Evolutionary conservation across 768 basidiomycete genomes (phyloP), one percentile per base, ranked within the genome.

Genomic region (Pisolithus albus): DNA sequence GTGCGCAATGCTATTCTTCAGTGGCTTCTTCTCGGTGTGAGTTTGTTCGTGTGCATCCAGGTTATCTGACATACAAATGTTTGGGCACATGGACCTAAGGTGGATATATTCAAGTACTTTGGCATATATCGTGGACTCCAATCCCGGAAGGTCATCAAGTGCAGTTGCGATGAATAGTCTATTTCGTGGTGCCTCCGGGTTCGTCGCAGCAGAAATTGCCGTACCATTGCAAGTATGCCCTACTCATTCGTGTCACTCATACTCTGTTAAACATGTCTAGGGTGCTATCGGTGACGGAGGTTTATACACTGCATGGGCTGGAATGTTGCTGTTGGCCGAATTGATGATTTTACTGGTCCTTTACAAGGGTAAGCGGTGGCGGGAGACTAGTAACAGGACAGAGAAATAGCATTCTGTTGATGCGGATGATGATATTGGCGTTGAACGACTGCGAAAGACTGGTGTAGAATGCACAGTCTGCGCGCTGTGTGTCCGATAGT

Each of bases 61-160:
- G n/a, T 24, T 23, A n/a, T 30, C 18, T 19, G 34, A 4, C 30
- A 57, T n/a, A 51, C 13, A 7, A 6, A 28, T 28, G 9, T 5
- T n/a, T 38, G 9, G 30, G 30, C 9, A 11, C 9, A 34, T 13
- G 11, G 34, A 34, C 4, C 5, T 34, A 3, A 81, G 78, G 61
- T 74, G 74, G 66, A 80, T 83, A 47, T 87, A 88, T 62, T 70
- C 83, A 0, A 82, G 80, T 41, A 83, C 86, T 0, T 70, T 96
- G 32, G 84, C 92, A 0, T 94, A 92, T 61, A 79, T 94, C 32
- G 90, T 93, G 3, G 92, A 96, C 61, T 82, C 90, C 8, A 96
- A 94, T 59, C 73, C 75, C 2, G 92, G 92, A 7, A 78, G 83
- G 13, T 88, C 88, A 0, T 85, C 88, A 0, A 82, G 81, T 2